phyloP scores from a whole-genome alignment of 805 yeast genomes.

The Lachancea lanzarotensis region DNA sequence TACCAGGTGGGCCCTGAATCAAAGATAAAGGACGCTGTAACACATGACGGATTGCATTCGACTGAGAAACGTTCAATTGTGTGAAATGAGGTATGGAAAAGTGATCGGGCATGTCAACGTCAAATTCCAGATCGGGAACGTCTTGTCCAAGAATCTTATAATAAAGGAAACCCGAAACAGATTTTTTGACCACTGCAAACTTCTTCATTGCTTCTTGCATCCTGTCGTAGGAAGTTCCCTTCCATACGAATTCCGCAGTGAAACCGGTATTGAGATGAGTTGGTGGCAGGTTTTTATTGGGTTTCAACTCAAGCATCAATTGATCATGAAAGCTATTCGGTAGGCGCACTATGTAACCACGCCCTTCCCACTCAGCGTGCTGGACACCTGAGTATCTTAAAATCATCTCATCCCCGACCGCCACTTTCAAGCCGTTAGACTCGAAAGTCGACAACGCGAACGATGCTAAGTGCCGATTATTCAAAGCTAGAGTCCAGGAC shows the following conservation, averaged over 20 bases:
- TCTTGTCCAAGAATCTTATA: constrained; percentile 78
- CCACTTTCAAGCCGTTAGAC: constrained; percentile 55
- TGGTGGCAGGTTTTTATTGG: constrained; percentile 40
- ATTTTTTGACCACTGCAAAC: constrained; percentile 64
- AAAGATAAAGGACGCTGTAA: constrained; percentile 66
- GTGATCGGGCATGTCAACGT: constrained; percentile 51
- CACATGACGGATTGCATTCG: constrained; percentile 65
- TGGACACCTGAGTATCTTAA: constrained; percentile 54
- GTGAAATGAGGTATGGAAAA: constrained; percentile 64
- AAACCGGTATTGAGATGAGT: constrained; percentile 57
- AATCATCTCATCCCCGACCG: constrained; percentile 79
- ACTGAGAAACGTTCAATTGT: constrained; percentile 70
- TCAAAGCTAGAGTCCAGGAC: constrained; percentile 64
- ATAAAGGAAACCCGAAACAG: constrained; percentile 69
- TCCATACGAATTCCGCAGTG: constrained; percentile 86
- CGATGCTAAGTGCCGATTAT: constrained; percentile 59
- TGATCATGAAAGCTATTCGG: constrained; percentile 64
- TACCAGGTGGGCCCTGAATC: constrained; percentile 95
- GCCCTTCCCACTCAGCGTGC: constrained; percentile 62
- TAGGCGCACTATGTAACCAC: constrained; percentile 63
- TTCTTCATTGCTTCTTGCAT: constrained; percentile 71
- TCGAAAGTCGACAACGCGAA: constrained; percentile 67
- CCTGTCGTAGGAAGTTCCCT: constrained; percentile 72
- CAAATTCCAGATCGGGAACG: constrained; percentile 55
- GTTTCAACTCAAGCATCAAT: constrained; percentile 61